Base-by-base conservation (phyloP, 495 filamentous ascomycete species). In the Cladorrhinum samala region DNA sequence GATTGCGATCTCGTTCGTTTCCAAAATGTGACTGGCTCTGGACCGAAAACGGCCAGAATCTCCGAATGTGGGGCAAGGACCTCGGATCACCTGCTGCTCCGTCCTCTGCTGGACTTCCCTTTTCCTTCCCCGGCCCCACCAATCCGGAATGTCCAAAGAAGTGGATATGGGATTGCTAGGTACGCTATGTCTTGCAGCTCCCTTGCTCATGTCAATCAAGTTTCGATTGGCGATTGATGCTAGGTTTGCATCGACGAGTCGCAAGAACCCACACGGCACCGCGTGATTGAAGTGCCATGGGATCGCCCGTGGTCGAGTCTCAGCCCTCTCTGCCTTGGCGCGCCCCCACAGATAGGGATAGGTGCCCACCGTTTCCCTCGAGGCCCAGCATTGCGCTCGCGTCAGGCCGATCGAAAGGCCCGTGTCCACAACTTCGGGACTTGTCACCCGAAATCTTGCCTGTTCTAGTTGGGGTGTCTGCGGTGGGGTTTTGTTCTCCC, bases 351-450 rank as follows among this genome's bases (percentile, higher is more conserved):
- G 14, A 6, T 37, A n/a, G n/a, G n/a, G n/a, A n/a, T n/a, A n/a
- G n/a, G n/a, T n/a, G n/a, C n/a, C n/a, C n/a, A n/a, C n/a, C n/a
- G n/a, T n/a, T n/a, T n/a, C n/a, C n/a, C n/a, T n/a, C n/a, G n/a
- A n/a, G n/a, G n/a, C n/a, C n/a, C n/a, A n/a, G n/a, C n/a, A n/a
- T n/a, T n/a, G n/a, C n/a, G n/a, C n/a, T 37, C 20, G 8, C n/a
- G 16, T n/a, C 42, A 7, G 44, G 16, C 24, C 44, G 24, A 24
- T 13, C 19, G 16, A 14, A 14, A 52, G 36, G 39, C 49, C 49
- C 49, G 21, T 11, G 16, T 41, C 49, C 49, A 52, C 44, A 39
- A 52, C 49, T 21, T 37, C 49, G 49, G 49, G 38, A 52, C 21
- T 11, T 43, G 38, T 9, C 14, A 16, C 25, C 16, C 8, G 14